Percentiles rank a stretch among this genome's conserved stretches.
phyloP scores from a whole-genome alignment of 441 rosid species.

The Jatropha multifida region DNA sequence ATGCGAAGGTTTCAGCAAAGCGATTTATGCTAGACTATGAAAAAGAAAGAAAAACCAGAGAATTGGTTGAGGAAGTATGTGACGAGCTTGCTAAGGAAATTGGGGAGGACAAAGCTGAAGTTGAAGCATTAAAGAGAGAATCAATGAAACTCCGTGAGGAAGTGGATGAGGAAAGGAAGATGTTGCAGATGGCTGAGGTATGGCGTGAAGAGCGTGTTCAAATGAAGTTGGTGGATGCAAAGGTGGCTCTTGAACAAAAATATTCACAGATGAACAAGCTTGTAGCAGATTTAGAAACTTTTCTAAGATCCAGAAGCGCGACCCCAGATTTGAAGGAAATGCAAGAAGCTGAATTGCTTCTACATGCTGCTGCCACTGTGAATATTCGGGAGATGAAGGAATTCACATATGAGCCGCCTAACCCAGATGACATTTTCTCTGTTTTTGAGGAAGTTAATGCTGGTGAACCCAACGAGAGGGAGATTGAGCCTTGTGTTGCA shows the following conservation, averaged over 20 bases:
- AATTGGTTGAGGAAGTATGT: slow-evolving; percentile 82
- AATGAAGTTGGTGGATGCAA: slow-evolving; percentile 95
- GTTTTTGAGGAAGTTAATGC: slow-evolving; percentile 68
- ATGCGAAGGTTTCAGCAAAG: slow-evolving; percentile 63
- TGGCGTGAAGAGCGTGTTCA: slow-evolving; percentile 99
- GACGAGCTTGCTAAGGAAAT: slow-evolving; percentile 85
- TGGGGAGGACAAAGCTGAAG: slow-evolving; percentile 87
- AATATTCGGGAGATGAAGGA: slow-evolving; percentile 59
- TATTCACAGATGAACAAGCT: slow-evolving; percentile 88
- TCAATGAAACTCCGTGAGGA: slow-evolving; percentile 70
- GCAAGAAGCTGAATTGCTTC: slow-evolving; percentile 63
- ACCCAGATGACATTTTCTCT: slow-evolving; percentile 74
- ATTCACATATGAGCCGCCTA: slow-evolving; percentile 66
- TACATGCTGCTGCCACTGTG: slow-evolving; percentile 45
- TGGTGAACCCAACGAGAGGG: slow-evolving; percentile 60
- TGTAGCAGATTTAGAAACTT: slow-evolving; percentile 65
- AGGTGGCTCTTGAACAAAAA: slow-evolving; percentile 74
- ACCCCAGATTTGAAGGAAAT: slow-evolving; percentile 49
- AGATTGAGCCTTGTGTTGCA: slow-evolving; percentile 51
- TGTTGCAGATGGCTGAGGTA: slow-evolving; percentile 99
- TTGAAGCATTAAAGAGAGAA: slow-evolving; percentile 72
- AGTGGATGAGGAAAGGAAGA: slow-evolving; percentile 84
- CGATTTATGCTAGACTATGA: slow-evolving; percentile 76
- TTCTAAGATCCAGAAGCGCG: slow-evolving; percentile 47
- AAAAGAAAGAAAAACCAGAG: slow-evolving; percentile 74